These are phyloP conservation scores for Lolium perenne DNA, from an alignment of 176 grass and related monocot genomes.

Conservation along the genomic window DNA sequence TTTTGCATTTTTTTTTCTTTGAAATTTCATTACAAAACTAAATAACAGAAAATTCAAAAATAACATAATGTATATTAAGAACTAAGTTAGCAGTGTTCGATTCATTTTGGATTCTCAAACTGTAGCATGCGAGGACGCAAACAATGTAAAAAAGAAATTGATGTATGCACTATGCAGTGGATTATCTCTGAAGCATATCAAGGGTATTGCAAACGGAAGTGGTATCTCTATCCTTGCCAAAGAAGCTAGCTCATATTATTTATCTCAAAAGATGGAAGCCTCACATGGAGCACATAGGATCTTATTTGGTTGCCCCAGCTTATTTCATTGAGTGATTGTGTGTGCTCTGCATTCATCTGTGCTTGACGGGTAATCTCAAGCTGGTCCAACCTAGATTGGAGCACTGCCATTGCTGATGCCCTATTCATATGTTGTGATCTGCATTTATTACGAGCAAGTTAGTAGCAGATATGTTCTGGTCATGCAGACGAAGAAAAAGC, in stretches of 20 bases:
- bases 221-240: constrained; percentile 20
- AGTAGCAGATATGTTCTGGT: constrained; percentile 24
- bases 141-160: constrained; percentile 22
- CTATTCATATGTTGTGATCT: constrained; percentile 97
- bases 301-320: constrained; percentile 99
- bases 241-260: constrained; percentile 11
- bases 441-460: constrained; percentile 35
- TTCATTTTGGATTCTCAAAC: constrained; percentile 30
- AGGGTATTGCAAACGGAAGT: background rate
- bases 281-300: constrained; percentile 94
- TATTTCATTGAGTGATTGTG: constrained; percentile 86
- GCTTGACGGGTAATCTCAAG: constrained; percentile 98
- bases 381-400: constrained; percentile 86
- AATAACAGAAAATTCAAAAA: background rate
- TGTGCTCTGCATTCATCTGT: constrained; percentile 92
- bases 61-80: background rate
- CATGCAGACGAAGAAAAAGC: background rate
- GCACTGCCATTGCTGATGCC: constrained; percentile 92
- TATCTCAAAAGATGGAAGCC: constrained; percentile 37
- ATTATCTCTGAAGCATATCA: constrained; percentile 17
- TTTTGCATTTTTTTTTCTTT: background rate
- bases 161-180: background rate
- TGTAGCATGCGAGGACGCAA: constrained; percentile 8
- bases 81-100: background rate
- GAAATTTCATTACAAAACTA: background rate